Evolutionary conservation across 2,329 filamentous ascomycete genomes (phyloP).

Genomic region (Aspergillus proliferans): DNA sequence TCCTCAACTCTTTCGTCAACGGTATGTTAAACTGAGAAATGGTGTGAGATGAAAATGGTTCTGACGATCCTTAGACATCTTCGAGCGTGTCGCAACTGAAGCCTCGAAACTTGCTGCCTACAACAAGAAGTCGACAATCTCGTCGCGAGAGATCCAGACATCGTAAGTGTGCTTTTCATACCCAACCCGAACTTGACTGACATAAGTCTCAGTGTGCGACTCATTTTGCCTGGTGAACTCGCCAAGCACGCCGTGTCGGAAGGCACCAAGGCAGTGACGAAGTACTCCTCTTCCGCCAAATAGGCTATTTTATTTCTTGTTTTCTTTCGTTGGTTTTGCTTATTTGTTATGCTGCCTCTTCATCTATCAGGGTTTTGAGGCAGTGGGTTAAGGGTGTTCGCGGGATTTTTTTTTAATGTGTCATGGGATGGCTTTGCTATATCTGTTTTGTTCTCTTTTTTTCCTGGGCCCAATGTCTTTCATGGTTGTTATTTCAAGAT

Average conservation of each 20-base stretch:
- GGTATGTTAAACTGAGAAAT: constrained; percentile 51
- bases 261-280: constrained; percentile 99
- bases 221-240: constrained; percentile 96
- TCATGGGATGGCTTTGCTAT: constrained; percentile 42
- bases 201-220: constrained; percentile 58
- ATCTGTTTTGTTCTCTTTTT: constrained; percentile 27
- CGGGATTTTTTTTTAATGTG: constrained; percentile 42
- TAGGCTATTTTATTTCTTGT: constrained; percentile 58
- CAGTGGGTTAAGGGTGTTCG: constrained; percentile 1
- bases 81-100: constrained; percentile 97
- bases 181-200: constrained; percentile 18
- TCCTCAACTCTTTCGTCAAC: constrained; percentile 99
- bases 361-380: constrained; percentile 19
- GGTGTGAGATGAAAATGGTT: neutral
- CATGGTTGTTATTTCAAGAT: constrained; percentile 39
- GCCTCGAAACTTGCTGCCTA: constrained; percentile 98
- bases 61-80: constrained; percentile 65
- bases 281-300: constrained; percentile 99
- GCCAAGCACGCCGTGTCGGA: constrained; percentile 99
- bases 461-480: constrained; percentile 34
- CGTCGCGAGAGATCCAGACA: constrained; percentile 98
- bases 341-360: constrained; percentile 36
- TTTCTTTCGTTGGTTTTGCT: constrained; percentile 26
- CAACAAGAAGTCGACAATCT: constrained; percentile 99
- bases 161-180: constrained; percentile 50